Base-by-base conservation (phyloP, 768 basidiomycete species). In the Mycena polygramma region DNA sequence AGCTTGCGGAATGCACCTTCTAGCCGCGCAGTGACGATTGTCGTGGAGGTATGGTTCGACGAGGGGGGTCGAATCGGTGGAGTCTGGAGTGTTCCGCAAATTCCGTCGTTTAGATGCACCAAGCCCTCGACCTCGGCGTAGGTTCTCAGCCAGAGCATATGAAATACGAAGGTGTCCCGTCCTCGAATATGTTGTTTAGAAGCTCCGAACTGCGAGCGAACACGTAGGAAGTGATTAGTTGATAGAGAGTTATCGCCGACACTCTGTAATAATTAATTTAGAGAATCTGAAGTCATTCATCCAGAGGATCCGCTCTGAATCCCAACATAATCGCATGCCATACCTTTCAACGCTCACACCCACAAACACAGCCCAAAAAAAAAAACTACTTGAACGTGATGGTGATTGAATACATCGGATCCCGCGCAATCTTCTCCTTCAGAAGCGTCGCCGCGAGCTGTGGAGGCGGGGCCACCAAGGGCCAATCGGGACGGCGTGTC, bases 11-110 rank as follows among this genome's bases (percentile, higher is more conserved):
- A 75, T 75, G 35, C 26, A 84, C 86, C 78, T 82, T 82, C 60
- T 81, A 78, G 9, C 84, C 77, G 57, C 83, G 81, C 84, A 86
- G 43, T 83, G 78, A 13, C 87, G 75, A n/a, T 81, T 76, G 13
- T 82, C 69, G 39, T 74, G 78, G 41, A 87, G 75, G 72, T 84
- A 87, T 36, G 85, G 83, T 11, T 74, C 74, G 36, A 87, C 79
- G n/a, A 77, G 79, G 17, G 72, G 84, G 84, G 13, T 83, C 78
- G 41, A 83, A 77, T 8, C 84, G 80, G 7, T 68, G 57, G 36
- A 83, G 68, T 2, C 76, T 75, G 0, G 78, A 78, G 36, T 76
- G 76, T 5, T 77, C 68, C 3, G 71, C 71, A 48, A 88, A n/a
- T 80, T 4, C 74, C 79, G 0, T 78, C 68, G 52, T 83, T 83